Percentiles rank a stretch among this genome's conserved stretches.
Conservation (phyloP, 176 grass and related monocot genomes). For the Microstegium vimineum region DNA sequence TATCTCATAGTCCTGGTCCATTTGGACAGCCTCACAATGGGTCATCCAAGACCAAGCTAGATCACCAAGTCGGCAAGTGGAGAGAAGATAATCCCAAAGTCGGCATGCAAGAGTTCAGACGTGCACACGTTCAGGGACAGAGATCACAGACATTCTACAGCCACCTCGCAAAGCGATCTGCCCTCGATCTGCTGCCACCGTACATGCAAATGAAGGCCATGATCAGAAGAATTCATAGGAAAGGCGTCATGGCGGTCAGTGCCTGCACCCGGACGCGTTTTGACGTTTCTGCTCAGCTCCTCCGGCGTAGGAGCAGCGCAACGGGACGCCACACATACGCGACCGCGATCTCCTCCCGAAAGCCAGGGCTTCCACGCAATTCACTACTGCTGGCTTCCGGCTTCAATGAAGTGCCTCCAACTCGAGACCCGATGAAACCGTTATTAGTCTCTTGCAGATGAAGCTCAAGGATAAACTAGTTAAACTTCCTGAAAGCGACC, state of each 20-base stretch:
- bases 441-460: neutral
- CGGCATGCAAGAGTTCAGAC: neutral
- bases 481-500: conserved; percentile 4
- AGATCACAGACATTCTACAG: conserved; percentile 32
- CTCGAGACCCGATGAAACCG: neutral
- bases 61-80: conserved; percentile 5
- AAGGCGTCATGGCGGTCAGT: conserved; percentile 1
- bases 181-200: neutral
- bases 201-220: neutral
- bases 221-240: neutral
- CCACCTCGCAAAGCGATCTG: conserved; percentile 8
- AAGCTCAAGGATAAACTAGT: conserved; percentile 10
- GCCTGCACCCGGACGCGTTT: conserved; percentile 24
- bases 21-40: neutral
- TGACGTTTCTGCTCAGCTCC: conserved; percentile 4
- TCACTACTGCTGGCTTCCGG: conserved; percentile 11
- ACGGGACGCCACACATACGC: neutral
- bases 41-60: neutral
- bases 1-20: neutral
- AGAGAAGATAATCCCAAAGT: neutral
- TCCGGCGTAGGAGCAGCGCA: conserved; percentile 17
- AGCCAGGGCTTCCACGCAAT: conserved; percentile 24
- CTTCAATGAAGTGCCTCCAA: conserved; percentile 15
- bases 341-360: conserved; percentile 26
- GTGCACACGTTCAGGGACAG: conserved; percentile 3